Base-by-base conservation (phyloP, 164 flowering plant species). In the Hamamelis virginiana region DNA sequence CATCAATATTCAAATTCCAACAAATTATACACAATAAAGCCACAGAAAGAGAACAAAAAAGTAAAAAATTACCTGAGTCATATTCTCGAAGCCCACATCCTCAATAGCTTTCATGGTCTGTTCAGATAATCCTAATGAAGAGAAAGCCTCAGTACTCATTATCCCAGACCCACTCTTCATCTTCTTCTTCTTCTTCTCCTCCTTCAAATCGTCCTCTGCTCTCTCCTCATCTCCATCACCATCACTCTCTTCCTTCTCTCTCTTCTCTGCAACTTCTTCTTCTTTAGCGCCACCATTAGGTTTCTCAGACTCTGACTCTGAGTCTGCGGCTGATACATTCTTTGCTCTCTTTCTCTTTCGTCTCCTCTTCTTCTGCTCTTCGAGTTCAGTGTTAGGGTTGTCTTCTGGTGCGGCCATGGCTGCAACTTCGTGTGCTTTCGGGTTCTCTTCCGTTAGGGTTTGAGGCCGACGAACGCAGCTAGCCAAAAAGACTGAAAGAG, bases 61-160 rank as follows among this genome's bases (percentile, higher is more conserved):
- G 16, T 23, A 1, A 27, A 8, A 52, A 13, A 16, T 45, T 68
- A 94, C 98, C 97, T 91, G 87, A 68, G 97, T 92, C 96, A 92
- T 91, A 72, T 86, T 66, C 73, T 75, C 61, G 62, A 95, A 95
- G 0, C 90, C 87, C 86, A 90, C 83, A 22, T 86, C 96, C 67
- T 78, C 58, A 21, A 95, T 92, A 3, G 97, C 91, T 25, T 83
- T 84, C 79, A 80, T 76, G 11, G 99, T 91, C 15, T 65, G 83
- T 25, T 92, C 90, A 13, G 97, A 92, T 11, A 95, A 55, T 0
- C 66, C 76, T 67, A 92, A 57, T 0, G 74, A 57, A 8, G 78
- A 64, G 62, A 95, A 92, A 2, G 90, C 59, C 53, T 79, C 85
- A 8, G 80, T 65, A 53, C 87, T 95, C 99, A 95, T 95, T 62